Evolutionary conservation across 108 stramenopile genomes (phyloP).

Genomic region (Cyclotella cryptica): DNA sequence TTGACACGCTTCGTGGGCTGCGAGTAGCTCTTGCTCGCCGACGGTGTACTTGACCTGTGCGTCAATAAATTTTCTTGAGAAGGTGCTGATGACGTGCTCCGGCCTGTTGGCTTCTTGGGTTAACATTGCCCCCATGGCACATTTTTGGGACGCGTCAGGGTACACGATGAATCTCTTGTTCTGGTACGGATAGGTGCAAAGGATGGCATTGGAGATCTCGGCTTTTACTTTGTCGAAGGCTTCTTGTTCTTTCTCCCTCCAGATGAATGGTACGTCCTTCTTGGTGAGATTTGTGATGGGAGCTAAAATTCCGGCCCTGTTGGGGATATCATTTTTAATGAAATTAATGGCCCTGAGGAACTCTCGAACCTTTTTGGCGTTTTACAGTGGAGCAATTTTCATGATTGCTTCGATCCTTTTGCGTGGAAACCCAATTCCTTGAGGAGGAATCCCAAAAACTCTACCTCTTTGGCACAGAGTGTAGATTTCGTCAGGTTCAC

Average conservation of each 20-base stretch:
- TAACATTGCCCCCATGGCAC: conserved; percentile 53
- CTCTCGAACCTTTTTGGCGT: conserved; percentile 22
- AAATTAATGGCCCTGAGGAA: conserved; percentile 43
- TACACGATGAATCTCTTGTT: conserved; percentile 44
- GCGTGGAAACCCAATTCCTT: conserved; percentile 1
- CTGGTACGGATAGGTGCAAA: conserved; percentile 44
- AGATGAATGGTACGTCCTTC: conserved; percentile 13
- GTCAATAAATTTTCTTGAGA: conserved; percentile 32
- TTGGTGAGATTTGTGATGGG: conserved; percentile 37
- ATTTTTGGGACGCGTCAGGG: conserved; percentile 47
- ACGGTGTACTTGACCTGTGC: conserved; percentile 55
- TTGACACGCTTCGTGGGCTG: conserved; percentile 35
- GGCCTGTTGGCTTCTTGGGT: conserved; percentile 18
- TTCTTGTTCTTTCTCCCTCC: conserved; percentile 3
- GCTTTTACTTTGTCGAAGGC: conserved; percentile 10
- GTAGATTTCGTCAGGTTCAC: conserved; percentile 30
- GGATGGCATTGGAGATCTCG: background rate
- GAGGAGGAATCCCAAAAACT: conserved; percentile 26
- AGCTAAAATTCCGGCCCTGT: conserved; percentile 23
- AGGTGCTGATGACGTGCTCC: conserved; percentile 29
- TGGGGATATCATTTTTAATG: conserved; percentile 41
- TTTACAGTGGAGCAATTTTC: conserved; percentile 12
- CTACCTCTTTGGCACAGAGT: conserved; percentile 20
- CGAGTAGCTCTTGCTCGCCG: conserved; percentile 50
- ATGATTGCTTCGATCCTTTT: conserved; percentile 35